These are phyloP conservation scores for Flaveria floridana DNA, from an alignment of 140 eudicot species.

Conservation along the genomic window DNA sequence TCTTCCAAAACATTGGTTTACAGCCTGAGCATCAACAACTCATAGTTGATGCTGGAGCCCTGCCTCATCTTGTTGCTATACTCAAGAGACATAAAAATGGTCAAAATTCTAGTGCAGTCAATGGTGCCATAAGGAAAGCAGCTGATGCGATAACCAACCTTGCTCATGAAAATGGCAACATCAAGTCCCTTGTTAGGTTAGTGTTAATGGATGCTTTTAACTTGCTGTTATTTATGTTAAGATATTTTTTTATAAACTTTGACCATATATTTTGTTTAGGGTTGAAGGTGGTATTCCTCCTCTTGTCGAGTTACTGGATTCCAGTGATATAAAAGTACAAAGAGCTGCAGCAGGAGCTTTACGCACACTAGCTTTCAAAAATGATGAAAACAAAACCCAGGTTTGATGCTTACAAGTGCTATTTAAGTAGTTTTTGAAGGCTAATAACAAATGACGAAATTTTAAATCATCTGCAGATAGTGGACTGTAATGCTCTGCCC, in stretches of 20 bases:
- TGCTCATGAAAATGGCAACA: constrained; percentile 83
- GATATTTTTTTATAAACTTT: background rate
- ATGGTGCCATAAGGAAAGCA: constrained; percentile 73
- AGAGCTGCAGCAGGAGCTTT: constrained; percentile 94
- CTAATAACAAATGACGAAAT: background rate
- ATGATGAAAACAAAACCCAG: constrained; percentile 90
- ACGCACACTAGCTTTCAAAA: constrained; percentile 86
- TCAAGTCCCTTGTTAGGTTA: constrained; percentile 78
- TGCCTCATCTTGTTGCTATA: constrained; percentile 70
- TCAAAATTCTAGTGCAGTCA: constrained; percentile 49
- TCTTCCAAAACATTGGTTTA: too few relatives aligned
- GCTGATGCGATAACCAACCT: constrained; percentile 96
- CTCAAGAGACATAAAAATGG: constrained; percentile 51
- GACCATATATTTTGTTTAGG: constrained; percentile 39
- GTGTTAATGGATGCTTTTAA: constrained; percentile 19
- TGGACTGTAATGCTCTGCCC: constrained; percentile 81
- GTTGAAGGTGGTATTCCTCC: constrained; percentile 94
- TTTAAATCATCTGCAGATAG: constrained; percentile 55
- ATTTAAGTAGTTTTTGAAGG: constrained; percentile 1
- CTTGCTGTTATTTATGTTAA: background rate
- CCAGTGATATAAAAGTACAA: constrained; percentile 73
- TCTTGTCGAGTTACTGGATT: constrained; percentile 79
- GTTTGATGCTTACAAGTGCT: constrained; percentile 33
- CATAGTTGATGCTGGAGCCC: constrained; percentile 91
- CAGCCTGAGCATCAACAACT: constrained; percentile 90